These are phyloP conservation scores for Boletus smithii DNA, from an alignment of 1,284 basidiomycete genomes.

Conservation along the genomic window DNA sequence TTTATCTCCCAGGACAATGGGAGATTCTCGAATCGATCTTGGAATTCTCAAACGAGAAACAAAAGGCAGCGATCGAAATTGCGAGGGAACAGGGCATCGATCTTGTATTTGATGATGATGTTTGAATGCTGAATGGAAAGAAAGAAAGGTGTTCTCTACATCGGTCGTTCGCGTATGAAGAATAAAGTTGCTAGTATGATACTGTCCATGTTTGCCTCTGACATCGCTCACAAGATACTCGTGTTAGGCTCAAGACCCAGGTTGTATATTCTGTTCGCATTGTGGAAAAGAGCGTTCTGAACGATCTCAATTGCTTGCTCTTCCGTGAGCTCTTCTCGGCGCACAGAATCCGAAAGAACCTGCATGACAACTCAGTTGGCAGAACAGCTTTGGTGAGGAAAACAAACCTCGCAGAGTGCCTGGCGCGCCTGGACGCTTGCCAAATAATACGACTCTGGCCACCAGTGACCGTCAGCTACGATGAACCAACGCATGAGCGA, in stretches of 20 bases:
- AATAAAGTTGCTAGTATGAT: too few species aligned
- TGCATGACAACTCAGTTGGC: slow-evolving; percentile 3
- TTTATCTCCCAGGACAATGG: slow-evolving; percentile 42
- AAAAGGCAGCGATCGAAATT: slow-evolving; percentile 40
- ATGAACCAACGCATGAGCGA: slow-evolving; percentile 7
- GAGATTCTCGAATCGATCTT: slow-evolving; percentile 43
- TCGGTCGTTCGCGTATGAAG: too few species aligned
- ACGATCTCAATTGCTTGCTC: slow-evolving; percentile 29
- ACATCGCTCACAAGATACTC: slow-evolving; percentile 13
- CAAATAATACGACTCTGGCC: slow-evolving; percentile 73
- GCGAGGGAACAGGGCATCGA: slow-evolving; percentile 51
- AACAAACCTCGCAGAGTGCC: neutral
- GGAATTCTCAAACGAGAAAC: slow-evolving; percentile 44
- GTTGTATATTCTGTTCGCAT: slow-evolving; percentile 32
- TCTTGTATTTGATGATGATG: slow-evolving; percentile 41
- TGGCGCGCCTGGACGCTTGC: slow-evolving; percentile 60
- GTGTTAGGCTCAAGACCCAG: slow-evolving; percentile 28
- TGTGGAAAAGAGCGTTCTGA: slow-evolving; percentile 31
- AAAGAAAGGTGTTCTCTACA: too few species aligned
- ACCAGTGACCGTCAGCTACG: slow-evolving; percentile 74
- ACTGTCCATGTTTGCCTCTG: too few species aligned
- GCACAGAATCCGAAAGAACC: slow-evolving; percentile 27
- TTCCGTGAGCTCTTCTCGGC: slow-evolving; percentile 22
- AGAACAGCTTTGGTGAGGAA: neutral
- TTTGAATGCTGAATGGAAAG: neutral